Percentiles rank a stretch among this genome's conserved stretches.
phyloP scores from a whole-genome alignment of 73 alveolate species.

The Diophrys appendiculata region DNA sequence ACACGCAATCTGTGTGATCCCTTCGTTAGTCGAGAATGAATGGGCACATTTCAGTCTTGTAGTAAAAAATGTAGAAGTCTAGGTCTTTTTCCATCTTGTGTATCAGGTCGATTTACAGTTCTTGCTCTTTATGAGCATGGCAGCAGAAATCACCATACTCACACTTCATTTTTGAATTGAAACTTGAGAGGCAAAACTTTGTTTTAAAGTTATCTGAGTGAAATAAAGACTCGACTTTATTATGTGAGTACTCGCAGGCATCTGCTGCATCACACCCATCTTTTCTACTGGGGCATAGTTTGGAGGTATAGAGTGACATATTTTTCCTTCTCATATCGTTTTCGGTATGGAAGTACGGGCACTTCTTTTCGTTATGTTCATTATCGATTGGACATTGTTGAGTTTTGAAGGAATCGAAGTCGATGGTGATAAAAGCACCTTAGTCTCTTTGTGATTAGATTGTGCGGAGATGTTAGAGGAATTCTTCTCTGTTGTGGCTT shows the following conservation, averaged over 20 bases:
- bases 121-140: constrained; percentile 81
- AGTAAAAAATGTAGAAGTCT: constrained; percentile 82
- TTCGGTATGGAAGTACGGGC: constrained; percentile 71
- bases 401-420: constrained; percentile 10
- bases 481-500: background rate
- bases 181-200: constrained; percentile 75
- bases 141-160: constrained; percentile 84
- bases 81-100: constrained; percentile 74
- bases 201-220: constrained; percentile 79
- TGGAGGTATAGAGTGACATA: constrained; percentile 52
- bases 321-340: constrained; percentile 70
- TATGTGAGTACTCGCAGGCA: constrained; percentile 74
- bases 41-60: constrained; percentile 96
- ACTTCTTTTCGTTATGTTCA: constrained; percentile 76
- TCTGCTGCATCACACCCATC: constrained; percentile 73
- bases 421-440: background rate
- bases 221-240: constrained; percentile 80
- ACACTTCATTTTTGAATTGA: constrained; percentile 63
- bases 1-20: constrained; percentile 81
- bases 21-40: constrained; percentile 80
- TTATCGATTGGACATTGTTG: constrained; percentile 18
- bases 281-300: constrained; percentile 69
- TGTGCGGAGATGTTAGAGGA: background rate
- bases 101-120: constrained; percentile 75
- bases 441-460: background rate